A percentile compares a stretch with the other conserved stretches of the same genome.
Evolutionary conservation across 495 filamentous ascomycete species (phyloP).

Genomic region (Achaetomiella virescens): DNA sequence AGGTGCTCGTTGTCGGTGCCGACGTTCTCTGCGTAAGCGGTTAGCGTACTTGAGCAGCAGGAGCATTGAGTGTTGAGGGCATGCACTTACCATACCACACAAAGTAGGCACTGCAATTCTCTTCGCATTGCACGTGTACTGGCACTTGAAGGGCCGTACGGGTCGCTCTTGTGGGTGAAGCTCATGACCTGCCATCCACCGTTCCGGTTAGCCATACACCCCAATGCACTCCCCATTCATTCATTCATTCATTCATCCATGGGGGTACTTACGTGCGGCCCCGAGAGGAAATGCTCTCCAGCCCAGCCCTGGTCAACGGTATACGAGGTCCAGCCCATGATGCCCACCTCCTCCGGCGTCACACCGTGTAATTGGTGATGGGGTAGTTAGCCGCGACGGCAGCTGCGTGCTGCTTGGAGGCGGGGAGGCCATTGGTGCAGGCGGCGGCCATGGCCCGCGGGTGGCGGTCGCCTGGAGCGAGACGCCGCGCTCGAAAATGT

Average conservation of each 20-base stretch:
- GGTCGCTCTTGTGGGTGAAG: constrained; percentile 12
- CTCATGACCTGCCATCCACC: constrained; percentile 16
- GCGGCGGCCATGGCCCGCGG: constrained; percentile 1
- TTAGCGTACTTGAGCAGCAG: not conserved
- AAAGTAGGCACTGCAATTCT: constrained; percentile 27
- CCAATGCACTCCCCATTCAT: not conserved
- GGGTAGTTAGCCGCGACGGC: not conserved
- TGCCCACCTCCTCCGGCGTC: not conserved
- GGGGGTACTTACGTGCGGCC: constrained; percentile 19
- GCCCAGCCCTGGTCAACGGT: constrained; percentile 17
- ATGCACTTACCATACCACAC: constrained; percentile 25
- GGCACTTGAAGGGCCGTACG: constrained; percentile 33
- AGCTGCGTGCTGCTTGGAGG: constrained; percentile 5
- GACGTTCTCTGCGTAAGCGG: constrained; percentile 6
- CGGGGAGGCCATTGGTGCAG: constrained; percentile 20
- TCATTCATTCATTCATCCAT: no score
- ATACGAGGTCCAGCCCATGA: constrained; percentile 16
- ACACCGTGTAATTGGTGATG: constrained; percentile 23
- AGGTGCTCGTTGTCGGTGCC: constrained; percentile 18
- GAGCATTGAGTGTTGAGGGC: not conserved
- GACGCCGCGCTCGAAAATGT: no score
- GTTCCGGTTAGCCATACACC: not conserved
- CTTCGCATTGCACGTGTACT: constrained; percentile 31
- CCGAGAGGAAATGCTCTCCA: constrained; percentile 20
- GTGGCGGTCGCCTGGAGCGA: not conserved